Evolutionary conservation across 768 basidiomycete species (phyloP), one percentile per base, ranked within the genome.

Genomic region (Amanita rubescens): DNA sequence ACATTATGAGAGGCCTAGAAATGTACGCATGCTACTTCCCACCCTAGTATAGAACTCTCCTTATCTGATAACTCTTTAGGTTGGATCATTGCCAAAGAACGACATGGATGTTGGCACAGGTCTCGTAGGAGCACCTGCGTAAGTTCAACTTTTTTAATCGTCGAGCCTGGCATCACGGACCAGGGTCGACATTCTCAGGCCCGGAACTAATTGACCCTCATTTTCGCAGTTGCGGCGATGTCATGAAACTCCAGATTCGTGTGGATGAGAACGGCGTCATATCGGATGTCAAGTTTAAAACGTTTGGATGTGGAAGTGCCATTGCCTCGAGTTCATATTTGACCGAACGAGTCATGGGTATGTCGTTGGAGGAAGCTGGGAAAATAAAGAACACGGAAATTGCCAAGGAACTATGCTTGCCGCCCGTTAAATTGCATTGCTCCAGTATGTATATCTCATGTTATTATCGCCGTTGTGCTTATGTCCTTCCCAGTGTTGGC

Each of bases 361-460:
- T 98, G 57, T 85, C 87, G 8, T 71, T 99, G 53, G 96, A 97
- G 50, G 91, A 94, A 56, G 96, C 96, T 7, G 91, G 91, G 51
- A 85, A 86, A 66, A 95, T 99, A 62, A 96, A 94, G 73, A 99
- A 99, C 75, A 98, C 96, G 10, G 96, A 98, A 68, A 99, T 98
- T 66, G 96, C 96, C 19, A 94, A 96, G 73, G 96, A 98, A 70
- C 72, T 98, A 15, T 89, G 88, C 62, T 71, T 98, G 45, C 95
- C 95, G 5, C 94, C 95, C 47, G 95, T 98, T 63, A 98, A 98
- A 70, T 81, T 94, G 15, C 91, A 94, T 69, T 94, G 92, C 64
- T 93, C 91, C 25, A 94, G 92, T 94, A 60, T 48, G 87, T 77
- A 35, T 17, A n/a, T 35, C 19, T 9, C 14, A 44, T n/a, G 2